Evolutionary conservation across 1,284 basidiomycete species (phyloP).

Genomic region (Trichosporon coremiiforme): DNA sequence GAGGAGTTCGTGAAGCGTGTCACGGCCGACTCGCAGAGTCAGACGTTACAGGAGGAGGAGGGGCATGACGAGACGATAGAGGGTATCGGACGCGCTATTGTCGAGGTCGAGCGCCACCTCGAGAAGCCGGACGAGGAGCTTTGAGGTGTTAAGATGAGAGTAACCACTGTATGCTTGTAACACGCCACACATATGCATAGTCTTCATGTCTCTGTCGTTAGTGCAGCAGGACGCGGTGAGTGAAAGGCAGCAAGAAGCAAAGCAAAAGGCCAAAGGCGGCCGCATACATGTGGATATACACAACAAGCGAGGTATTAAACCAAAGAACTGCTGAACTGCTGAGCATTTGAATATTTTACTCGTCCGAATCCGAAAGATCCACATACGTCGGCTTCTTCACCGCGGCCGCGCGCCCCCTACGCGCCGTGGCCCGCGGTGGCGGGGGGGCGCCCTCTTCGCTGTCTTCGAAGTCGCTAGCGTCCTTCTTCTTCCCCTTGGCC

Average conservation of each 20-base stretch:
- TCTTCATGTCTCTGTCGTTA: too few relatives aligned
- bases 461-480: constrained; percentile 31
- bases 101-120: not conserved
- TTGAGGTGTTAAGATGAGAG: not conserved
- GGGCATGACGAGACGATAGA: constrained; percentile 2
- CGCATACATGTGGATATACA: constrained; percentile 12
- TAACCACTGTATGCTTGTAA: not conserved
- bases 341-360: not conserved
- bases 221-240: too few relatives aligned
- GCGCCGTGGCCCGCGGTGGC: constrained; percentile 21
- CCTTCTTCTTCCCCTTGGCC: constrained; percentile 28
- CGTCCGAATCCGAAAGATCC: constrained; percentile 31
- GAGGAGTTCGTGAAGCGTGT: constrained; percentile 18
- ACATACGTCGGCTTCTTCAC: constrained; percentile 33
- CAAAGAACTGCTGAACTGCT: not conserved
- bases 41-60: not conserved
- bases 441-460: constrained; percentile 13
- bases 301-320: not conserved
- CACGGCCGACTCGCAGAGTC: constrained; percentile 10
- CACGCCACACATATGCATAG: constrained; percentile 8
- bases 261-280: not conserved
- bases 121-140: not conserved
- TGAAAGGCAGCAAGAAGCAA: too few relatives aligned
- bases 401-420: constrained; percentile 25
- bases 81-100: not conserved